Conservation (phyloP, 1,284 basidiomycete genomes). For the Ganoderma multipileum region DNA sequence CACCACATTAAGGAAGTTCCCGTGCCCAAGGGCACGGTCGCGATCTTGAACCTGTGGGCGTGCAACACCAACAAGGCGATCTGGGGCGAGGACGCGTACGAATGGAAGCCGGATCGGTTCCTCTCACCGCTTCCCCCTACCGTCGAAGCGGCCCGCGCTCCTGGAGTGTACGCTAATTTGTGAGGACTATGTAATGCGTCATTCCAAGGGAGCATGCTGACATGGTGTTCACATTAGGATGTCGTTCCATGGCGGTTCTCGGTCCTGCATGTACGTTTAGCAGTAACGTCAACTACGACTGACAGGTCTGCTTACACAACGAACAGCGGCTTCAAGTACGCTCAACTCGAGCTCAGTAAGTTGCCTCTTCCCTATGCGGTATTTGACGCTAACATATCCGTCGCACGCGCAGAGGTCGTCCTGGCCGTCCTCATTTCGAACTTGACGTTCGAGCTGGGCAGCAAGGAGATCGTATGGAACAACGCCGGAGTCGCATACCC, state of each 20-base stretch:
- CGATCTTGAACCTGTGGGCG: conserved; percentile 53
- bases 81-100: conserved; percentile 62
- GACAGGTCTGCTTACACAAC: not conserved
- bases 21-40: conserved; percentile 51
- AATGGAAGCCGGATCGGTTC: conserved; percentile 52
- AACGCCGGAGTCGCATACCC: conserved; percentile 31
- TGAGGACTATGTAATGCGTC: conserved; percentile 9
- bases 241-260: conserved; percentile 10
- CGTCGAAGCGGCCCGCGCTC: conserved; percentile 32
- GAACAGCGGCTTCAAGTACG: conserved; percentile 9
- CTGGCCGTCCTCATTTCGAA: conserved; percentile 19
- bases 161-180: conserved; percentile 36
- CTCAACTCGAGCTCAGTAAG: conserved; percentile 7
- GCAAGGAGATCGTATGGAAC: conserved; percentile 34
- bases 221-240: conserved; percentile 1
- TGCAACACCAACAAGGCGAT: conserved; percentile 54
- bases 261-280: conserved; percentile 2
- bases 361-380: not conserved
- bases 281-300: not conserved
- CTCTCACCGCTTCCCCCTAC: conserved; percentile 33
- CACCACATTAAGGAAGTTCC: conserved; percentile 45
- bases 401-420: conserved; percentile 32
- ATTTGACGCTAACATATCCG: not conserved
- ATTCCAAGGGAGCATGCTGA: not conserved
- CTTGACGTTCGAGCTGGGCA: conserved; percentile 23